Base-by-base conservation (phyloP, 371 early-diverging fungal species). In the Syncephalastrum monosporum region DNA sequence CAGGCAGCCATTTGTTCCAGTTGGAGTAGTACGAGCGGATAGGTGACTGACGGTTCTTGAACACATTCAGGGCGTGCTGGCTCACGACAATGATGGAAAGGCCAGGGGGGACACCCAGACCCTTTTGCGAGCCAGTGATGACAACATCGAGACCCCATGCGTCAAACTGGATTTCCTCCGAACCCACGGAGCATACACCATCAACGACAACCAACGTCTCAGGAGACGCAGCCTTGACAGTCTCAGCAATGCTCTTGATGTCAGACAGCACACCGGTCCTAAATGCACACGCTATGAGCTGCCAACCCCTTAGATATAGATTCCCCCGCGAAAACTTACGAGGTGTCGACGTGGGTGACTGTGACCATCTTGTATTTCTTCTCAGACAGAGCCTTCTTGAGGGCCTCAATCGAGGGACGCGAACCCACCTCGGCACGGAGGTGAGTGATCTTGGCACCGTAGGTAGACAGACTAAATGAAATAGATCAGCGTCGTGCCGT, bases 331-430 rank as follows among this genome's bases (percentile, higher is more conserved):
- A 33, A 41, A n/a, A 61, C 77, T 72, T 77, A 74, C 75, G 96
- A 96, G 15, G 98, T 98, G 69, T 98, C 98, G 42, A 97, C 96
- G 63, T 98, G 98, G 48, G 96, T 93, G 65, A 96, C 82, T 48
- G 94, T 92, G 48, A 97, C 82, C 52, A 91, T 71, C 84, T 94
- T 96, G 84, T 82, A 95, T 45, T 73, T 71, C 62, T 77, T 82
- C 21, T 72, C 71, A 52, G 74, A 59, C 12, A 88, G 63, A 16
- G 79, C 83, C 41, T 77, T 56, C 52, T 76, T 71, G 46, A 87
- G 75, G 14, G 74, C 77, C 41, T 77, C 77, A 61, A 90, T 72
- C 43, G 85, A 82, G 74, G 91, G 71, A 69, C 83, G 70, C 61
- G 70, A 64, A 77, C 97, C 80, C 75, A 87, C 61, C 23, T 75